A percentile compares a stretch with the other conserved stretches of the same genome.
phyloP scores from a whole-genome alignment of 2,329 filamentous ascomycete genomes.

The Neonectria neomacrospora region DNA sequence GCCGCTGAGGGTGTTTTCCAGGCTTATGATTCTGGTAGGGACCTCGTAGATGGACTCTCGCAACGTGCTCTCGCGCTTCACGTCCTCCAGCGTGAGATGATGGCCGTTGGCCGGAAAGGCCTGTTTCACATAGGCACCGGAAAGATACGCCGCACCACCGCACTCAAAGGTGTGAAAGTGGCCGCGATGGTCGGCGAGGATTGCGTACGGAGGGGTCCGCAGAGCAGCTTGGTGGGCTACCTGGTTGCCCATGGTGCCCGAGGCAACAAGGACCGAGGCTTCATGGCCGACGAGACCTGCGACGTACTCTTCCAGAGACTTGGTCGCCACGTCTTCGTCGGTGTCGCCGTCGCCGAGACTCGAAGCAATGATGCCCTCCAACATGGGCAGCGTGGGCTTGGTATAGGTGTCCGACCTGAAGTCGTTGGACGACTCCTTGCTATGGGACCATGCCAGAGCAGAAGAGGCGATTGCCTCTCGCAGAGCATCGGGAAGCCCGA shows the following conservation, averaged over 20 bases:
- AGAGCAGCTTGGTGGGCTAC: background rate
- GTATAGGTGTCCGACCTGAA: no score
- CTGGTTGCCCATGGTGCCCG: background rate
- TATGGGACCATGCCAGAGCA: no score
- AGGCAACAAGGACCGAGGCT: background rate
- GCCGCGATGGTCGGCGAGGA: background rate
- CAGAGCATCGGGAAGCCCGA: no score
- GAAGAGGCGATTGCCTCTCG: no score
- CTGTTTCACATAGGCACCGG: background rate
- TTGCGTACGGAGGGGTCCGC: background rate
- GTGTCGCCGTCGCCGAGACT: background rate
- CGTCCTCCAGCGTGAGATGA: background rate
- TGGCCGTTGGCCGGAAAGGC: background rate
- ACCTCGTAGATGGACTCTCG: background rate
- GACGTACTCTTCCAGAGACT: background rate
- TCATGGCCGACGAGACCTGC: background rate
- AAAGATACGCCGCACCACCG: background rate
- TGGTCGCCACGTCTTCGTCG: background rate
- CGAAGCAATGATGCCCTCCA: background rate
- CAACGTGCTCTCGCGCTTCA: background rate
- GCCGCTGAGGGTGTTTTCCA: background rate
- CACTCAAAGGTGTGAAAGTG: background rate
- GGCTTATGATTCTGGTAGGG: background rate
- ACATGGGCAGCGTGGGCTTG: background rate
- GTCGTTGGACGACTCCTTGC: no score